These are phyloP conservation scores for Saturnispora ahearnii DNA, from an alignment of 805 yeast genomes.

Conservation along the genomic window DNA sequence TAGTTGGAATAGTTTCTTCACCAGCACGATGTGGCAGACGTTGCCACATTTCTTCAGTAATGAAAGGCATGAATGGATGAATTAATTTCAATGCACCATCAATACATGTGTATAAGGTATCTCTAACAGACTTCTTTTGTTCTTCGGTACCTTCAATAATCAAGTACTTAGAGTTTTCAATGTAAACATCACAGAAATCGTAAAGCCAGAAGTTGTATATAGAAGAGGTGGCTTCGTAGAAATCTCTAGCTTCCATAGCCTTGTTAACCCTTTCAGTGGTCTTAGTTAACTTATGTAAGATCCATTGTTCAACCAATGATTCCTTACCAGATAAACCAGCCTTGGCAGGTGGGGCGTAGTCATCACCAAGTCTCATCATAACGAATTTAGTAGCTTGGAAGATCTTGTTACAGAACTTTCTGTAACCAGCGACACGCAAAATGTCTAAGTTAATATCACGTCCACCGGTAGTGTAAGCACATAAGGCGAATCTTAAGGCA, in stretches of 20 bases:
- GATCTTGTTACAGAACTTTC: conserved; percentile 98
- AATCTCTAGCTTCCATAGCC: conserved; percentile 75
- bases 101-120: conserved; percentile 85
- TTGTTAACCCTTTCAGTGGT: conserved; percentile 58
- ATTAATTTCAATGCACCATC: conserved; percentile 87
- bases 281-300: conserved; percentile 71
- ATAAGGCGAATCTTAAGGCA: conserved; percentile 93
- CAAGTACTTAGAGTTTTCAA: conserved; percentile 91
- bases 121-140: conserved; percentile 85
- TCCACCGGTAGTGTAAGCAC: conserved; percentile 98
- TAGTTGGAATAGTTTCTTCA: conserved; percentile 54
- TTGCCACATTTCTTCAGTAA: conserved; percentile 99
- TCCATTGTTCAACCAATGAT: conserved; percentile 94
- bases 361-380: conserved; percentile 83
- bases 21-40: conserved; percentile 82
- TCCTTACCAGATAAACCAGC: conserved; percentile 61
- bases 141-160: conserved; percentile 83
- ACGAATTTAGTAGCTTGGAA: conserved; percentile 98
- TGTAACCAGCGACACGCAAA: conserved; percentile 94
- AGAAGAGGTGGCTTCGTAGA: conserved; percentile 76
- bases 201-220: conserved; percentile 92
- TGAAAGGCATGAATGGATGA: conserved; percentile 97
- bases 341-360: conserved; percentile 69
- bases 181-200: conserved; percentile 94
- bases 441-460: conserved; percentile 96